phyloP scores from a whole-genome alignment of 768 basidiomycete species.

The Tulasnella sp. region DNA sequence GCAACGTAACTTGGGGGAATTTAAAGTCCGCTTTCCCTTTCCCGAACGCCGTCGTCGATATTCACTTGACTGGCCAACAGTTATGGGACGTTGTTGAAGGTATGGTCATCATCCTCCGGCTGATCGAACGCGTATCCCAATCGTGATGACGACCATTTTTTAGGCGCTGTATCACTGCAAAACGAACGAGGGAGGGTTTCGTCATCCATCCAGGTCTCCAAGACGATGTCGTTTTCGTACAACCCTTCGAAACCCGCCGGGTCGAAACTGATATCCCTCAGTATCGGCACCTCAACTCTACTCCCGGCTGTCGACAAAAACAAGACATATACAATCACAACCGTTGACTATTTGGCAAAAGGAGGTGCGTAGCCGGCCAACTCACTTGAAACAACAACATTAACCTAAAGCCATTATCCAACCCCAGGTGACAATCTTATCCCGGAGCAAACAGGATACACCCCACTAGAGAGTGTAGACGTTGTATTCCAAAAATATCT shows the following conservation, averaged over 20 bases:
- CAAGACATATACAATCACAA: conserved; percentile 21
- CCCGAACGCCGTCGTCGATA: conserved; percentile 32
- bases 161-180: conserved; percentile 4
- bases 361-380: conserved; percentile 20
- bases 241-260: conserved; percentile 21
- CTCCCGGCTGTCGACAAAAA: conserved; percentile 17
- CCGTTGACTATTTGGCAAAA: conserved; percentile 23
- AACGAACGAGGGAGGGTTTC: conserved; percentile 25
- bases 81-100: conserved; percentile 36
- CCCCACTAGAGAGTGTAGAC: conserved; percentile 18
- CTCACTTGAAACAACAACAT: neutral
- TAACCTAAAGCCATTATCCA: neutral
- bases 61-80: conserved; percentile 31
- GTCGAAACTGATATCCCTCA: conserved; percentile 21
- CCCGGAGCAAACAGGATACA: neutral
- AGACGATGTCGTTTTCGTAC: conserved; percentile 25
- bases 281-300: conserved; percentile 14
- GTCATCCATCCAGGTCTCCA: conserved; percentile 34
- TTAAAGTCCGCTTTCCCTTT: conserved; percentile 35
- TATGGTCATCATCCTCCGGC: conserved; percentile 23
- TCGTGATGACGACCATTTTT: neutral
- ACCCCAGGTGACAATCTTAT: conserved; percentile 11
- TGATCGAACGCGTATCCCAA: neutral
- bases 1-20: conserved; percentile 29
- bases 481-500: conserved; percentile 20